A percentile compares a stretch with the other conserved stretches of the same genome.
phyloP scores from a whole-genome alignment of 768 basidiomycete genomes.

The Podaxis rugospora region DNA sequence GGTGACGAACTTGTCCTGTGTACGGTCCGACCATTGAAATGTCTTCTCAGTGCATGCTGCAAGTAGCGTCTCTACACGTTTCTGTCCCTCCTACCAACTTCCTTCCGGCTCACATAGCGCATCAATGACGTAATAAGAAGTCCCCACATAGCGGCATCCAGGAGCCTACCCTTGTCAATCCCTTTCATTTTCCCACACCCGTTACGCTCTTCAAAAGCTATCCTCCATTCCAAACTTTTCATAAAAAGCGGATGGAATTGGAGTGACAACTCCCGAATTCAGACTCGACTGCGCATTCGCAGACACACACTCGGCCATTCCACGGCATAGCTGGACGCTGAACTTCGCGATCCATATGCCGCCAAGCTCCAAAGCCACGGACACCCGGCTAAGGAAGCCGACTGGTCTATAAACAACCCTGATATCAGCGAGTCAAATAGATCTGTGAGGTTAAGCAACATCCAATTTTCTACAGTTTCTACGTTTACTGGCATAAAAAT shows the following conservation, averaged over 20 bases:
- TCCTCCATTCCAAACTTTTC: conserved; percentile 2
- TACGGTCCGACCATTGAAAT: background rate
- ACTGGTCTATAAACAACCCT: background rate
- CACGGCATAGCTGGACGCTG: background rate
- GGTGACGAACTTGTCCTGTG: background rate
- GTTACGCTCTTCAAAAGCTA: background rate
- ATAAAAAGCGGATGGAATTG: background rate
- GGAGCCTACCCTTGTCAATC: background rate
- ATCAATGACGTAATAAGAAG: conserved; percentile 18
- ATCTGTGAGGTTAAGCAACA: background rate
- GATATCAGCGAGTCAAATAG: background rate
- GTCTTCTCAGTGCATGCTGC: background rate
- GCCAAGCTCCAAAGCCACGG: background rate
- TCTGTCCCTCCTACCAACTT: background rate
- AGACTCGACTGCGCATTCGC: background rate
- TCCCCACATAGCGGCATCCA: background rate
- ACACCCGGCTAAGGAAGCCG: background rate
- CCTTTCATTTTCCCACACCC: background rate
- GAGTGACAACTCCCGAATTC: background rate
- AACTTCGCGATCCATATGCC: background rate
- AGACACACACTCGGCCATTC: background rate
- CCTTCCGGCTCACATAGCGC: conserved; percentile 7
- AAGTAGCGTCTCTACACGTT: background rate
- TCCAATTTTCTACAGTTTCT: background rate
- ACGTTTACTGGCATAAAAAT: background rate